A percentile compares a stretch with the other conserved stretches of the same genome.
phyloP scores from a whole-genome alignment of 1,284 basidiomycete genomes.

The Athelia psychrophila region DNA sequence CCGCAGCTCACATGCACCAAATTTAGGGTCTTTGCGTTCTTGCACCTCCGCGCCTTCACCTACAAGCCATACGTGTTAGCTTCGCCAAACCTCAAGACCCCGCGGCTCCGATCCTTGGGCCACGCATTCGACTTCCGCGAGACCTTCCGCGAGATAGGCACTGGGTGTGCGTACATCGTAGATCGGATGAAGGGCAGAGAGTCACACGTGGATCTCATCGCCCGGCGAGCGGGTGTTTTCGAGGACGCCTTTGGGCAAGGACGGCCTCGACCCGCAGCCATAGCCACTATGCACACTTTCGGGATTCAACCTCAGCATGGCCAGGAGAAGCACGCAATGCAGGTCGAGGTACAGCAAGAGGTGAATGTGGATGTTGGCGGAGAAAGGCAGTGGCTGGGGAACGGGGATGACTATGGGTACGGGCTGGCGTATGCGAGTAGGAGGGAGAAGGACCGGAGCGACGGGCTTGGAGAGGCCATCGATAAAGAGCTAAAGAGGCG shows the following conservation, averaged over 20 bases:
- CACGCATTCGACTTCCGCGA: slow-evolving; percentile 70
- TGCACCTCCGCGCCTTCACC: slow-evolving; percentile 75
- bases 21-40: slow-evolving; percentile 63
- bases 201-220: slow-evolving; percentile 44
- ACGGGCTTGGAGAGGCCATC: slow-evolving; percentile 48
- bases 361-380: slow-evolving; percentile 38
- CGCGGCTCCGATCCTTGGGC: slow-evolving; percentile 50
- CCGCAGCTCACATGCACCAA: too few relatives aligned
- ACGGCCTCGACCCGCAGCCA: slow-evolving; percentile 20
- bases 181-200: slow-evolving; percentile 46
- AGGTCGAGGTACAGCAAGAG: slow-evolving; percentile 32
- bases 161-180: slow-evolving; percentile 52
- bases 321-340: slow-evolving; percentile 19
- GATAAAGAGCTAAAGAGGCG: slow-evolving; percentile 47
- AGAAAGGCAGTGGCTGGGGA: slow-evolving; percentile 50
- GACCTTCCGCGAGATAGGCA: slow-evolving; percentile 57
- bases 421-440: slow-evolving; percentile 29
- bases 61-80: slow-evolving; percentile 57
- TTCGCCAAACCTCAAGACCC: slow-evolving; percentile 35
- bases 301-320: not conserved
- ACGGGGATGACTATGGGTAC: slow-evolving; percentile 44
- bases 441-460: slow-evolving; percentile 44
- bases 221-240: slow-evolving; percentile 45
- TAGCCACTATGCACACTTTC: too few relatives aligned
- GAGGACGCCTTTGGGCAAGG: slow-evolving; percentile 47